A percentile compares a stretch with the other conserved stretches of the same genome.
Conservation (phyloP, 169 alveolate species). For the Plasmodium fragile region DNA sequence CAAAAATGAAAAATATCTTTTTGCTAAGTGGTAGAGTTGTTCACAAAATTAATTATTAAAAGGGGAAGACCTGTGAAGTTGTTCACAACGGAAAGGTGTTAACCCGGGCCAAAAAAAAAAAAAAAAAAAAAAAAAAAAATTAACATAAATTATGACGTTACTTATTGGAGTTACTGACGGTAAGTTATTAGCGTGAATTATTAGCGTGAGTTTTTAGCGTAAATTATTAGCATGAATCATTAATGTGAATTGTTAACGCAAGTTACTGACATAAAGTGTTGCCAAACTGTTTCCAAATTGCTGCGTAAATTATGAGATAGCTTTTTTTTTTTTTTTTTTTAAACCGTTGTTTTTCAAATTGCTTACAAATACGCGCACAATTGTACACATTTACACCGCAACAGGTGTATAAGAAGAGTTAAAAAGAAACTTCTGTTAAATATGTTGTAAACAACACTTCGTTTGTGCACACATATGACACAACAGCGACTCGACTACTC, state of each 20-base stretch:
- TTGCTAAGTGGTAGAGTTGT: not conserved
- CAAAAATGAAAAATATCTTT: constrained; percentile 23
- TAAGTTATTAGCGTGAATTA: not conserved
- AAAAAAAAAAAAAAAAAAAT: constrained; percentile 37
- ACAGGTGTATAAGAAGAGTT: not conserved
- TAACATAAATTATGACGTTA: not conserved
- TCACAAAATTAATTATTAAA: constrained; percentile 21
- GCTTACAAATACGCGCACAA: constrained; percentile 7
- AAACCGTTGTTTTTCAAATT: constrained; percentile 7
- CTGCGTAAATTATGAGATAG: constrained; percentile 5
- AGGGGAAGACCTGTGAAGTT: constrained; percentile 11
- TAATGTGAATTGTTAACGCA: not conserved
- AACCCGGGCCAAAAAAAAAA: constrained; percentile 21
- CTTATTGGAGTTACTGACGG: not conserved
- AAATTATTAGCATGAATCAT: not conserved
- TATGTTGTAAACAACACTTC: constrained; percentile 42
- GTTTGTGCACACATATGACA: constrained; percentile 40
- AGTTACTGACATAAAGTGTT: not conserved
- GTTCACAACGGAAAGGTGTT: constrained; percentile 8
- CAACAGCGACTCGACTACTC: constrained; percentile 32
- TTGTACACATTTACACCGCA: not conserved
- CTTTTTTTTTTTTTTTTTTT: constrained; percentile 20
- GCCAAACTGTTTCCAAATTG: not conserved
- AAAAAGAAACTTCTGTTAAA: constrained; percentile 3
- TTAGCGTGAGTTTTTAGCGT: not conserved